Evolutionary conservation across 257 asterid species (phyloP), one percentile per base, ranked within the genome.

Genomic region (Nicotiana undulata): DNA sequence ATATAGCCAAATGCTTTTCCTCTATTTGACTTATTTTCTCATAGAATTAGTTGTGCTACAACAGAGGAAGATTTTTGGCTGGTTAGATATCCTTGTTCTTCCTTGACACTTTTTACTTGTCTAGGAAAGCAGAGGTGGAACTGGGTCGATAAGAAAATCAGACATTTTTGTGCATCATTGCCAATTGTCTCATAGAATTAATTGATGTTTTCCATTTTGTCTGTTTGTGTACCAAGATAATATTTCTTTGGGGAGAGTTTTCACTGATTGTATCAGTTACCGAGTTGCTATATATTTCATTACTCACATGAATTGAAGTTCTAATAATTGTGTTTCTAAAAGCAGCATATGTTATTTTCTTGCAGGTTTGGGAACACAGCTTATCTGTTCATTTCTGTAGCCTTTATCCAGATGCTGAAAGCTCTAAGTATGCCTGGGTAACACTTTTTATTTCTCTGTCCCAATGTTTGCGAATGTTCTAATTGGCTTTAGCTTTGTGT

Each of bases 381-480:
- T 56, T 96, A 92, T 89, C 88, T 96, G 88, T 91, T 90, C 90
- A 96, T 96, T 64, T 96, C 99, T 34, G 99, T 96, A 67, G 99
- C 99, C 68, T 96, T 96, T 93, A 96, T 96, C 87, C 99, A 96
- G 94, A 93, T 96, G 99, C 99, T 96, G 82, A 96, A 96, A 93
- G 97, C 99, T 84, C 87, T 96, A 80, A 96, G 99, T 96, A 94
- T 79, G 97, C 72, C 40, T 40, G 61, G 77, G 24, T 79, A 65
- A 74, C 63, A 74, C 44, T 49, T 72, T 74, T 22, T 49, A 74
- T 0, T 11, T 49, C 22, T 74, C 26, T 49, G 17, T 74, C 44
- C 44, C 51, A 40, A 15, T 74, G 63, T 74, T 49, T 74, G 44
- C 60, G 10, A 49, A 26, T 74, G 26, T 49, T 15, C 79, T 74